A percentile compares a stretch with the other conserved stretches of the same genome.
Evolutionary conservation across 2,329 filamentous ascomycete species (phyloP).

Genomic region (Whalleya microplaca): DNA sequence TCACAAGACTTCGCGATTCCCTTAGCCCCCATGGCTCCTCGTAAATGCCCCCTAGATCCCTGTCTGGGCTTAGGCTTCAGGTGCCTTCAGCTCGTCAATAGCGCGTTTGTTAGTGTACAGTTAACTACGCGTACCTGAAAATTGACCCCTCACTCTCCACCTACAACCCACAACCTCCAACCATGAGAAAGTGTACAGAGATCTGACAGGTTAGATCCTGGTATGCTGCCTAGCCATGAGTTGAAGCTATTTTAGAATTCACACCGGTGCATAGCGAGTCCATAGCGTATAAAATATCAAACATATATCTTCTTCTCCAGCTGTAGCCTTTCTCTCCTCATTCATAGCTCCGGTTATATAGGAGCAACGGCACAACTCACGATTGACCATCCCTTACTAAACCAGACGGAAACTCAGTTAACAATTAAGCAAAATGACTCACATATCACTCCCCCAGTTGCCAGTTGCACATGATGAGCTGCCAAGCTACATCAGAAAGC

Average conservation of each 20-base stretch:
- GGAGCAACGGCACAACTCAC: not conserved
- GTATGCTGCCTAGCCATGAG: too few relatives aligned
- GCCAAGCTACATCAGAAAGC: slow-evolving; percentile 56
- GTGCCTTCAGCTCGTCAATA: slow-evolving; percentile 9
- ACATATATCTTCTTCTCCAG: too few relatives aligned
- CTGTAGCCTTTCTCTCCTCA: not conserved
- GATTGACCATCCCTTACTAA: not conserved
- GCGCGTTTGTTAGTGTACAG: slow-evolving; percentile 5
- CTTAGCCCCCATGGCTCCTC: slow-evolving; percentile 12
- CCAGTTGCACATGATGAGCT: slow-evolving; percentile 51
- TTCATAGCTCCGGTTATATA: not conserved
- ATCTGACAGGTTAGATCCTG: too few relatives aligned
- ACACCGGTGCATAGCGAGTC: too few relatives aligned
- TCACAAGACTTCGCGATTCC: slow-evolving; percentile 22
- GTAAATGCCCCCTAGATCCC: not conserved
- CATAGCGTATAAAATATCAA: too few relatives aligned
- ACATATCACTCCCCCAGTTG: slow-evolving; percentile 47
- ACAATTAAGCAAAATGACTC: slow-evolving; percentile 38
- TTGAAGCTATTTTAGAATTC: too few relatives aligned
- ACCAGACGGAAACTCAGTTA: not conserved
- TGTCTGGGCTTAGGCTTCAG: slow-evolving; percentile 7
- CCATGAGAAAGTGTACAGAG: too few relatives aligned
- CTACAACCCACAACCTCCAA: not conserved
- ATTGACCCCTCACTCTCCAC: not conserved
- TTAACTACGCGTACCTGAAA: too few relatives aligned